Conservation (phyloP, 768 basidiomycete species). For the Clavaria fumosa region DNA sequence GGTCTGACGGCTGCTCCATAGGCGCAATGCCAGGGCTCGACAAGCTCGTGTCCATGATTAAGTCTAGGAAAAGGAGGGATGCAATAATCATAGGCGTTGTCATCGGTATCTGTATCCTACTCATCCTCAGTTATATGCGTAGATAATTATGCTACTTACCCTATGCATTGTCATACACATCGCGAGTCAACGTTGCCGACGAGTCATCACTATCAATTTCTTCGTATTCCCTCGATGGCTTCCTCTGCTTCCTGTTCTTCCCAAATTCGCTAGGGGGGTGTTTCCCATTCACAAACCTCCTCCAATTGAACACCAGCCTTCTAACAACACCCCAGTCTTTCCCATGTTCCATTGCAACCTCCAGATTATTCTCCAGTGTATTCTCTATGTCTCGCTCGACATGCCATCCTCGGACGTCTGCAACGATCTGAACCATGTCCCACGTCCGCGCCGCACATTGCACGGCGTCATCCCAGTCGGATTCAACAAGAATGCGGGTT, state of each 20-base stretch:
- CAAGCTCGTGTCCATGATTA: constrained; percentile 83
- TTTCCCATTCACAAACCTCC: constrained; percentile 28
- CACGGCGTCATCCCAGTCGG: constrained; percentile 63
- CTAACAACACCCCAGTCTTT: constrained; percentile 48
- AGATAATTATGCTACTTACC: constrained; percentile 1
- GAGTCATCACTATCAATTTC: constrained; percentile 18
- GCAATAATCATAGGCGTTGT: constrained; percentile 76
- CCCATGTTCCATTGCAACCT: constrained; percentile 18
- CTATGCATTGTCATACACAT: neutral
- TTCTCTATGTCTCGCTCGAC: constrained; percentile 33
- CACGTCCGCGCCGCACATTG: constrained; percentile 47
- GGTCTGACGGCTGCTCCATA: constrained; percentile 17
- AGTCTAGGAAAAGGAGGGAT: constrained; percentile 77
- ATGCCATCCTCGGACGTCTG: constrained; percentile 62
- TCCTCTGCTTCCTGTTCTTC: neutral
- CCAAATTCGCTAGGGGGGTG: neutral
- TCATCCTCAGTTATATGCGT: constrained; percentile 35
- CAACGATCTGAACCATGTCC: constrained; percentile 61
- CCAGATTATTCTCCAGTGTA: neutral
- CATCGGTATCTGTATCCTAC: constrained; percentile 71
- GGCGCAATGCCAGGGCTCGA: constrained; percentile 92
- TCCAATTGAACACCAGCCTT: constrained; percentile 60
- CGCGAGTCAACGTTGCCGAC: neutral
- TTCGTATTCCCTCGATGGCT: constrained; percentile 9
- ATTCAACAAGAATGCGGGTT: constrained; percentile 69